Conservation (phyloP, 805 yeast genomes). For the Jamesozyma hellenica region DNA sequence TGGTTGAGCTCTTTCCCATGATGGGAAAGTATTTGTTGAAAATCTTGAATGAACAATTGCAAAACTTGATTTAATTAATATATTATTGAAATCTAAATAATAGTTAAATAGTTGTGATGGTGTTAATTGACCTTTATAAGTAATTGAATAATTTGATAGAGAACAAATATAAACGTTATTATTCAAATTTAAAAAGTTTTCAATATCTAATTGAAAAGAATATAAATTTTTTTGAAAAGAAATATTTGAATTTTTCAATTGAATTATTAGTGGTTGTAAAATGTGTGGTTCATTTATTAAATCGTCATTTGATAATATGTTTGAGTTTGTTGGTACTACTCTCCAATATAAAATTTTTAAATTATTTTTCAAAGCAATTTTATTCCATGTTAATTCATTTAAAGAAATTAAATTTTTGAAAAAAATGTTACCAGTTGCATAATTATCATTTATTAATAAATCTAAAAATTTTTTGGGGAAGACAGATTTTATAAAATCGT, state of each 20-base stretch:
- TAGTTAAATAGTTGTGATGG: conserved; percentile 93
- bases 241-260: conserved; percentile 14
- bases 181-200: conserved; percentile 2
- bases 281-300: conserved; percentile 82
- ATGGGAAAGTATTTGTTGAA: conserved; percentile 96
- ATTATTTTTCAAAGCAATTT: conserved; percentile 67
- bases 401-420: conserved; percentile 34
- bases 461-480: conserved; percentile 59
- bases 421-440: conserved; percentile 54
- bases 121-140: conserved; percentile 94
- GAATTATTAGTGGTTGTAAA: conserved; percentile 85
- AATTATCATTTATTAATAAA: conserved; percentile 76
- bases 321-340: conserved; percentile 86
- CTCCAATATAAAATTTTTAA: conserved; percentile 90
- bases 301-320: conserved; percentile 91
- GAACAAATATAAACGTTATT: conserved; percentile 85
- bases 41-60: conserved; percentile 95
- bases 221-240: conserved; percentile 12
- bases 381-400: conserved; percentile 25
- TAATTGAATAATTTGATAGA: conserved; percentile 47
- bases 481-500: conserved; percentile 75
- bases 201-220: conserved; percentile 9
- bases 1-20: conserved; percentile 99
- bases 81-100: conserved; percentile 85
- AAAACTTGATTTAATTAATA: conserved; percentile 88